phyloP scores from a whole-genome alignment of 2,329 filamentous ascomycete species.

The Botrytis sinoallii region DNA sequence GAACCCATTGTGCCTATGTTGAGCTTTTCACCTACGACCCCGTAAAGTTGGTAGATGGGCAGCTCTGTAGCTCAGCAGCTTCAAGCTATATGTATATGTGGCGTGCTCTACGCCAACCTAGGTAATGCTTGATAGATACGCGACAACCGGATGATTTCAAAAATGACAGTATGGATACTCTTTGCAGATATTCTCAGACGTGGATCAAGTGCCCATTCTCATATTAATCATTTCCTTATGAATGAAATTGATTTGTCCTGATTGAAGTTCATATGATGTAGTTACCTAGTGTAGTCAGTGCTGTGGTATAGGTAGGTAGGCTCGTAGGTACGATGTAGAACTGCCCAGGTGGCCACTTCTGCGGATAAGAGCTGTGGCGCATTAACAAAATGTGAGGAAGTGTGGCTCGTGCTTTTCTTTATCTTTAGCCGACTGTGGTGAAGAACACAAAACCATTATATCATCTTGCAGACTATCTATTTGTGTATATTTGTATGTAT shows the following conservation, averaged over 20 bases:
- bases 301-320: not conserved
- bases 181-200: not conserved
- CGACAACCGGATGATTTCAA: not conserved
- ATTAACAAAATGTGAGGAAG: not conserved
- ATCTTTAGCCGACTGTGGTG: not conserved
- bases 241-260: not conserved
- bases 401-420: constrained; percentile 13
- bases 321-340: not conserved
- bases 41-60: not conserved
- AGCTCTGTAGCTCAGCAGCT: not conserved
- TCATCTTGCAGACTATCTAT: not conserved
- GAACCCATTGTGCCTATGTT: constrained; percentile 26
- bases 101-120: not conserved
- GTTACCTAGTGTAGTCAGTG: not conserved
- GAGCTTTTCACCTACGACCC: not conserved
- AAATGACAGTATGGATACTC: not conserved
- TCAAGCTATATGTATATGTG: not conserved
- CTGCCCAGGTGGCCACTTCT: constrained; percentile 12
- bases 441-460: not conserved
- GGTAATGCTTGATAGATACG: not conserved
- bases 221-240: not conserved
- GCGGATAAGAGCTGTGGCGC: constrained; percentile 14
- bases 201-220: not conserved
- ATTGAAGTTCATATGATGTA: not conserved
- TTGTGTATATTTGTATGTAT: too few species aligned